Evolutionary conservation across 164 flowering plant species (phyloP).

Genomic region (Cinnamomum micranthum): DNA sequence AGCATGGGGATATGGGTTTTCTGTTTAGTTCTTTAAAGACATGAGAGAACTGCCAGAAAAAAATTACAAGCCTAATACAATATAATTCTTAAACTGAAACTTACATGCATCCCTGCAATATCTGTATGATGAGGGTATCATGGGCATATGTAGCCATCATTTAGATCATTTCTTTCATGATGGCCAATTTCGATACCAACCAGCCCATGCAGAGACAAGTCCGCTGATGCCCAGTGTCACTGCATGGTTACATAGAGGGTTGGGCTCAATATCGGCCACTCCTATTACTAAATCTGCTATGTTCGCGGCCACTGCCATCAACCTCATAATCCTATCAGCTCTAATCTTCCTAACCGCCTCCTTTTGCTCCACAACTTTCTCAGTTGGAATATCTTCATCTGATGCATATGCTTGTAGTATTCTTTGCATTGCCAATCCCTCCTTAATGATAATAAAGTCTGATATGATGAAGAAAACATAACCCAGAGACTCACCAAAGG

Average conservation of each 20-base stretch:
- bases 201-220: conserved; percentile 97
- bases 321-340: conserved; percentile 78
- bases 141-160: neutral
- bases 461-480: conserved; percentile 70
- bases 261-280: conserved; percentile 89
- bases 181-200: conserved; percentile 99
- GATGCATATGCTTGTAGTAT: conserved; percentile 14
- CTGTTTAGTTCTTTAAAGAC: neutral
- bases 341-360: conserved; percentile 43
- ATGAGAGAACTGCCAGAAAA: neutral
- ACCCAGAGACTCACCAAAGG: conserved; percentile 87
- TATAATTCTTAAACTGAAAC: neutral
- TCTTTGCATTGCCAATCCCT: conserved; percentile 46
- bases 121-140: neutral
- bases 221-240: conserved; percentile 92
- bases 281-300: conserved; percentile 81
- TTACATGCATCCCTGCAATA: neutral
- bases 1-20: neutral
- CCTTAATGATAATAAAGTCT: conserved; percentile 52
- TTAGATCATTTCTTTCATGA: conserved; percentile 25
- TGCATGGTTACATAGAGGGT: conserved; percentile 79
- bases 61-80: neutral
- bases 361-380: conserved; percentile 23
- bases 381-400: conserved; percentile 9
- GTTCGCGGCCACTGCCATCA: conserved; percentile 88